Percentiles rank a stretch among this genome's conserved stretches.
These are phyloP conservation scores for Cynanchum wilfordii DNA, from an alignment of 257 asterid genomes.

Conservation along the genomic window DNA sequence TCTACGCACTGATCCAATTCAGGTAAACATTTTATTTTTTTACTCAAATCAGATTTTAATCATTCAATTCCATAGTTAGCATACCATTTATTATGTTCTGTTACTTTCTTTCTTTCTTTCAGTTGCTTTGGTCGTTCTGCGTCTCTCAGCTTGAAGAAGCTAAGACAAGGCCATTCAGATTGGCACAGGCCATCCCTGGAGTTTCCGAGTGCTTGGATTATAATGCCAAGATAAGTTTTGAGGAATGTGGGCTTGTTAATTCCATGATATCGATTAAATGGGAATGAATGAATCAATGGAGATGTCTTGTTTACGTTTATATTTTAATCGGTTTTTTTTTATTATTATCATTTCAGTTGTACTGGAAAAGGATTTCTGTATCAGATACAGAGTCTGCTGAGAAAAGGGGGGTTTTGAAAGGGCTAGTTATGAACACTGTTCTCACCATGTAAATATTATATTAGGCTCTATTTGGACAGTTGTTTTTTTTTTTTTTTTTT, in stretches of 20 bases:
- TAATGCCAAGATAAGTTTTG: constrained; percentile 41
- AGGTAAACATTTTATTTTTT: constrained; percentile 34
- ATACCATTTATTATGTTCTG: background rate
- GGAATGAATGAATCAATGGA: constrained; percentile 28
- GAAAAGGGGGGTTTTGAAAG: no score
- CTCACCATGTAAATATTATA: no score
- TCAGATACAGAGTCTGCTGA: no score
- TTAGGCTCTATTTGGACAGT: no score
- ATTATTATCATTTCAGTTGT: no score
- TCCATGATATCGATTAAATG: constrained; percentile 76
- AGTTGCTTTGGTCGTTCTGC: constrained; percentile 92
- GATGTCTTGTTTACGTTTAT: no score
- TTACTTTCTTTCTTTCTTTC: constrained; percentile 19
- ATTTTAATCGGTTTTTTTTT: no score
- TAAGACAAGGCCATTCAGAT: constrained; percentile 43
- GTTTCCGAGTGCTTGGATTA: constrained; percentile 50
- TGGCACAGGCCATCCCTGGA: constrained; percentile 80
- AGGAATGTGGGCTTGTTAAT: constrained; percentile 78
- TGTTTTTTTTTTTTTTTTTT: no score
- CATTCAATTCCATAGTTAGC: no score
- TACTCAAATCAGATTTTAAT: no score
- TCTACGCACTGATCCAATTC: constrained; percentile 73
- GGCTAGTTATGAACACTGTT: no score
- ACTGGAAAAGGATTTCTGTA: no score
- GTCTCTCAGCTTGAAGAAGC: constrained; percentile 65